Conservation (phyloP, 2,329 filamentous ascomycete species). For the Alternaria sp. region DNA sequence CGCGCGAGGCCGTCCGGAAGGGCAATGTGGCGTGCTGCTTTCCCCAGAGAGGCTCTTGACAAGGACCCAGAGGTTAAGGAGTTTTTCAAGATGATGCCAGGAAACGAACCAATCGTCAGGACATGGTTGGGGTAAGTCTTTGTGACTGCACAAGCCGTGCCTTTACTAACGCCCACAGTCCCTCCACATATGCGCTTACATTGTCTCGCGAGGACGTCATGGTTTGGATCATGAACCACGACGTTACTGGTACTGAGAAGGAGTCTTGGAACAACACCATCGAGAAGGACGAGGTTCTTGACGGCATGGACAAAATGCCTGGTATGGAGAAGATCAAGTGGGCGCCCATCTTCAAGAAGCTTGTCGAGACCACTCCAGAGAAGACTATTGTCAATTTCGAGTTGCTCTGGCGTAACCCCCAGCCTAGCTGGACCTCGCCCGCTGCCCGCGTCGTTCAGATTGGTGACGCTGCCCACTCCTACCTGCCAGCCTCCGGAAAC, state of each 20-base stretch:
- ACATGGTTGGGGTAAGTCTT: constrained; percentile 54
- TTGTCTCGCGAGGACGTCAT: constrained; percentile 58
- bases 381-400: constrained; percentile 61
- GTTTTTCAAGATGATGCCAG: constrained; percentile 56
- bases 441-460: constrained; percentile 56
- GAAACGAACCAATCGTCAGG: constrained; percentile 56
- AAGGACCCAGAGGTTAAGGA: constrained; percentile 58
- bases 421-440: constrained; percentile 56
- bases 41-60: constrained; percentile 55
- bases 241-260: constrained; percentile 56
- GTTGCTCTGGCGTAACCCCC: constrained; percentile 59
- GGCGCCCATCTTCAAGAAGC: constrained; percentile 57
- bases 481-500: constrained; percentile 56
- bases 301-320: constrained; percentile 56
- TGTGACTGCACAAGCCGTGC: background rate
- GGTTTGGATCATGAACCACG: constrained; percentile 62
- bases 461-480: constrained; percentile 57
- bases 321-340: constrained; percentile 54
- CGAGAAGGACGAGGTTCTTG: constrained; percentile 56
- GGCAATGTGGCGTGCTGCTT: constrained; percentile 54
- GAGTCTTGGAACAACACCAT: constrained; percentile 60
- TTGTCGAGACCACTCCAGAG: constrained; percentile 55
- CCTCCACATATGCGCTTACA: constrained; percentile 57
- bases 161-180: constrained; percentile 30
- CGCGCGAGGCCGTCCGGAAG: constrained; percentile 51